Percentiles rank a stretch among this genome's conserved stretches.
These are phyloP conservation scores for Cytidiella melzeri DNA, from an alignment of 768 basidiomycete species.

Conservation along the genomic window DNA sequence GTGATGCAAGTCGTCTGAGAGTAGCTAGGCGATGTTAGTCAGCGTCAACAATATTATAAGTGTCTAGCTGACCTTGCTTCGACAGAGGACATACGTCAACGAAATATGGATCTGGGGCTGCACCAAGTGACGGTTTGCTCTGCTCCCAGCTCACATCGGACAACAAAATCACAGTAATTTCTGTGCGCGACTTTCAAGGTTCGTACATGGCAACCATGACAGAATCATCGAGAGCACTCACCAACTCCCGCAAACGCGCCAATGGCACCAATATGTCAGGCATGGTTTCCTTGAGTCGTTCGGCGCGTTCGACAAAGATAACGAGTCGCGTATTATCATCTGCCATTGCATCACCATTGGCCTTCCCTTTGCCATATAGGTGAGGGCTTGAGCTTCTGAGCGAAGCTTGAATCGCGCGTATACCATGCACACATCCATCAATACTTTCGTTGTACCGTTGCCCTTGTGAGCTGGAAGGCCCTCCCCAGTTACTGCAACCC, in stretches of 20 bases:
- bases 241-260: conserved; percentile 66
- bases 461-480: conserved; percentile 23
- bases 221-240: conserved; percentile 27
- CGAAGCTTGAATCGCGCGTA: conserved; percentile 34
- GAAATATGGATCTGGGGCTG: conserved; percentile 68
- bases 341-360: conserved; percentile 27
- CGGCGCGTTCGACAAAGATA: conserved; percentile 61
- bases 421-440: conserved; percentile 66
- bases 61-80: conserved; percentile 46
- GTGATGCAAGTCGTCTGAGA: conserved; percentile 28
- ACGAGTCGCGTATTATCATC: conserved; percentile 39
- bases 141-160: conserved; percentile 69
- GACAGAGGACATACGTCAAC: conserved; percentile 46
- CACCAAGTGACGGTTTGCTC: conserved; percentile 61
- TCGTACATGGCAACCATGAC: conserved; percentile 1
- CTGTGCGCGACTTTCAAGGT: conserved; percentile 43
- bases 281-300: conserved; percentile 54
- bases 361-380: conserved; percentile 9
- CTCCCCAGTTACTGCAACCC: conserved; percentile 55
- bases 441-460: conserved; percentile 57
- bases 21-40: neutral
- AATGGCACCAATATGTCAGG: conserved; percentile 67
- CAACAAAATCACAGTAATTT: conserved; percentile 54
- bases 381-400: neutral
- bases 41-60: neutral